A percentile compares a stretch with the other conserved stretches of the same genome.
Evolutionary conservation across 306 rosid genomes (phyloP).

Genomic region (Fragaria nilgerrensis): DNA sequence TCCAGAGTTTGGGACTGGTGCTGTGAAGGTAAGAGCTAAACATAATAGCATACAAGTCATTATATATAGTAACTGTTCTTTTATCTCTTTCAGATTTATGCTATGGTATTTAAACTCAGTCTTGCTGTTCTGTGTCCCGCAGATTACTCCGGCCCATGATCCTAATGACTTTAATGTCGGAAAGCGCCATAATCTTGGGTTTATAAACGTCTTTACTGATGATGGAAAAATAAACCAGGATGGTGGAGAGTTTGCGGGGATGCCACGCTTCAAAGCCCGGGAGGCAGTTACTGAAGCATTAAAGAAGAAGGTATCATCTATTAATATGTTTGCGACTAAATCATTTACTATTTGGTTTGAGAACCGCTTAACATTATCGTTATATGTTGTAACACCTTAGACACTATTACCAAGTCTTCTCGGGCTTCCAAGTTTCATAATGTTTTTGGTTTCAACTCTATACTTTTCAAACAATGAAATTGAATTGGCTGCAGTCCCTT

Average conservation of each 20-base stretch:
- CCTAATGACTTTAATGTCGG: conserved; percentile 96
- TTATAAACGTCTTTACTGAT: conserved; percentile 74
- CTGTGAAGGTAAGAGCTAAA: conserved; percentile 73
- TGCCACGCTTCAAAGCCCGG: conserved; percentile 87
- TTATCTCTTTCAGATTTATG: conserved; percentile 11
- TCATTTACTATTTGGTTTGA: neutral
- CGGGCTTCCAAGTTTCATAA: neutral
- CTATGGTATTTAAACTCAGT: conserved; percentile 10
- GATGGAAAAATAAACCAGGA: conserved; percentile 87
- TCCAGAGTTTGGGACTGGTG: conserved; percentile 90
- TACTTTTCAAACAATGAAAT: neutral
- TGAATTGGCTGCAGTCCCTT: neutral
- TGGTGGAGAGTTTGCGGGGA: conserved; percentile 82
- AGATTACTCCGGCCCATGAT: conserved; percentile 99
- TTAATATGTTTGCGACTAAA: neutral
- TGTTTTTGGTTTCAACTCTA: neutral
- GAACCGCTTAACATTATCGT: neutral
- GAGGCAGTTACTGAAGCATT: conserved; percentile 73
- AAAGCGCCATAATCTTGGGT: conserved; percentile 78
- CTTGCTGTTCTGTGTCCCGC: conserved; percentile 33
- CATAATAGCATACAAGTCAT: conserved; percentile 3
- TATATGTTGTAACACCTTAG: neutral
- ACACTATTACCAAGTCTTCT: neutral
- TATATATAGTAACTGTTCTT: neutral
- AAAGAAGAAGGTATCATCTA: conserved; percentile 64